Evolutionary conservation across 192 early-diverging fungal genomes (phyloP).

Genomic region (Coemansia brasiliensis): DNA sequence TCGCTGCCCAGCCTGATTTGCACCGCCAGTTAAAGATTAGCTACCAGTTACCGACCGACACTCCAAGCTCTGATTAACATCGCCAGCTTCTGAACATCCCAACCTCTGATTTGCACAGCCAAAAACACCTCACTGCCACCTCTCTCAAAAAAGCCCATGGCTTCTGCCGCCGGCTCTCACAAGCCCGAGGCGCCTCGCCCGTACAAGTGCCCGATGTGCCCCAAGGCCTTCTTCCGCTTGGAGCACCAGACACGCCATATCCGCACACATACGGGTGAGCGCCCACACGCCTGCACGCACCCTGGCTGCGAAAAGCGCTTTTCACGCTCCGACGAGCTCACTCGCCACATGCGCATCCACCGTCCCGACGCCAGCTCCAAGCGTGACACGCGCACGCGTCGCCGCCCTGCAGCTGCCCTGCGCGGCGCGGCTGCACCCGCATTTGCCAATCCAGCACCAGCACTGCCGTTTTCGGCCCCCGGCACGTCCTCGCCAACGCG

Average conservation of each 20-base stretch:
- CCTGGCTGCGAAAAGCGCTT: constrained; percentile 79
- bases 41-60: neutral
- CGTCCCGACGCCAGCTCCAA: constrained; percentile 41
- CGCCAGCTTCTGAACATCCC: neutral
- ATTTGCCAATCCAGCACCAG: constrained; percentile 29
- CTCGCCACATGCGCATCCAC: constrained; percentile 64
- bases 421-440: constrained; percentile 8
- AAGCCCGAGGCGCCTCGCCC: constrained; percentile 60
- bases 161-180: constrained; percentile 24
- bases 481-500: constrained; percentile 10
- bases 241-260: constrained; percentile 82
- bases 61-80: constrained; percentile 1
- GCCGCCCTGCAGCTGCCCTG: constrained; percentile 15
- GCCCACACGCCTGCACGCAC: constrained; percentile 75
- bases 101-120: neutral
- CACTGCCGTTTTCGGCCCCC: constrained; percentile 20
- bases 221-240: constrained; percentile 71
- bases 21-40: no score
- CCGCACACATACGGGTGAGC: constrained; percentile 84
- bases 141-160: constrained; percentile 20
- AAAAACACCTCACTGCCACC: neutral
- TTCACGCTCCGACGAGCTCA: constrained; percentile 76
- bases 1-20: no score
- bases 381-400: constrained; percentile 30
- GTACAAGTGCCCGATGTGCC: constrained; percentile 73